Evolutionary conservation across 768 basidiomycete species (phyloP).

Genomic region (Mycena chlorophos): DNA sequence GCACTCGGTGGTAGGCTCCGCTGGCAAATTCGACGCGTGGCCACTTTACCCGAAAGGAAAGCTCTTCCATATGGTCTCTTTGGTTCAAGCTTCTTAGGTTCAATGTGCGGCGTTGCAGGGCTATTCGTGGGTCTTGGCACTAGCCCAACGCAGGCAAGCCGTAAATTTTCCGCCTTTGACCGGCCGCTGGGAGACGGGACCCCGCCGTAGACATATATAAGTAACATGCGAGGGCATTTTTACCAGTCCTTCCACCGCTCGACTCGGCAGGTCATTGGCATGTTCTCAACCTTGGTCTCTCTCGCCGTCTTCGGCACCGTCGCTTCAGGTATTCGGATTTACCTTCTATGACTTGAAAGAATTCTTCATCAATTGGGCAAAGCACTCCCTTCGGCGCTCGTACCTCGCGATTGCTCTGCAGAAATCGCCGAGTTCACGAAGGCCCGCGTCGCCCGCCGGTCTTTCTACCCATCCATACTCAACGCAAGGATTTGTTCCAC

Average conservation of each 20-base stretch:
- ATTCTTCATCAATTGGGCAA: not conserved
- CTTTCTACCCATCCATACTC: slow-evolving; percentile 22
- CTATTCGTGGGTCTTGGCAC: not conserved
- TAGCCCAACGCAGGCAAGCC: not conserved
- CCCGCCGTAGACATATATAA: not conserved
- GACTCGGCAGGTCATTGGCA: not conserved
- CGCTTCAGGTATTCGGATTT: slow-evolving; percentile 16
- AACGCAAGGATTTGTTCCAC: slow-evolving; percentile 22
- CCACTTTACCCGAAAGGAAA: not conserved
- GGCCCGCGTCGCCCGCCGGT: slow-evolving; percentile 22
- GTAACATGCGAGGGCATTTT: not conserved
- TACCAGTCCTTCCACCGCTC: not conserved
- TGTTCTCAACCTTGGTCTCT: slow-evolving; percentile 7
- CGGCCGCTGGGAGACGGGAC: too few species aligned
- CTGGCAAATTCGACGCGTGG: not conserved
- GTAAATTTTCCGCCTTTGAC: not conserved
- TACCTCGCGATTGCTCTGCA: slow-evolving; percentile 24
- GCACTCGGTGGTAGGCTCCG: too few species aligned
- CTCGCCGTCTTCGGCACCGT: slow-evolving; percentile 20
- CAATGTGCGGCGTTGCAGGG: not conserved
- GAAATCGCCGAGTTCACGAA: slow-evolving; percentile 11
- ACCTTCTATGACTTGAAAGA: not conserved
- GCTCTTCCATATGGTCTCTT: not conserved
- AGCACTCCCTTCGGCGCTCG: slow-evolving; percentile 17
- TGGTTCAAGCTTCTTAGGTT: not conserved